phyloP scores from a whole-genome alignment of 139 green algal genomes.

The Tetradesmus lagerheimii region DNA sequence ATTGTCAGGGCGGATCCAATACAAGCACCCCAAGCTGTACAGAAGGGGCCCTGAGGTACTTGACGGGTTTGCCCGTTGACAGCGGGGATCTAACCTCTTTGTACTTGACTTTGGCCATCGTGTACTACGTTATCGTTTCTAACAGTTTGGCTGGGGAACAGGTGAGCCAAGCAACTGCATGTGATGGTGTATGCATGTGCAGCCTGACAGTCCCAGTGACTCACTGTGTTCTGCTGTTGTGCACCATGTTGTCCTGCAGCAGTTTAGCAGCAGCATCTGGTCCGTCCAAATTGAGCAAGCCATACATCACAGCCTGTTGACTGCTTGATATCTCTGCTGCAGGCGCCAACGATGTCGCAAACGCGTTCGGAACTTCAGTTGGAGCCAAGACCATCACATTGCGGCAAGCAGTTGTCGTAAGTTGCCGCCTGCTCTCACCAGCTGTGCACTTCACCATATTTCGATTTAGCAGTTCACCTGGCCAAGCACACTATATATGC shows the following conservation, averaged over 20 bases:
- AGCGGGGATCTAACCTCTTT: neutral
- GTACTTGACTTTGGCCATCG: conserved; percentile 1
- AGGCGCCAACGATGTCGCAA: conserved; percentile 56
- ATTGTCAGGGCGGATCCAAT: no score
- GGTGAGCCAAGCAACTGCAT: neutral
- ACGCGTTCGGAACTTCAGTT: conserved; percentile 60
- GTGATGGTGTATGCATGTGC: neutral
- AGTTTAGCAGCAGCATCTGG: neutral
- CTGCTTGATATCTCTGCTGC: neutral
- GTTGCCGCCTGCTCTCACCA: neutral
- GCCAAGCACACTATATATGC: no score
- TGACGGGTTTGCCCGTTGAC: neutral
- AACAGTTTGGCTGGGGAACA: neutral
- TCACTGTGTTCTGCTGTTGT: neutral
- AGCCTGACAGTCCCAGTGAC: neutral
- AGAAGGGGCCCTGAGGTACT: neutral
- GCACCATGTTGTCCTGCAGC: neutral
- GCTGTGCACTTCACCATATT: no score
- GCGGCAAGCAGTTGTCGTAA: conserved; percentile 52
- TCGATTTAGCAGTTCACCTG: no score
- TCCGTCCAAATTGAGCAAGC: no score
- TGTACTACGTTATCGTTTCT: neutral
- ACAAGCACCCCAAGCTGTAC: no score
- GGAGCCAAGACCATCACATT: conserved; percentile 66
- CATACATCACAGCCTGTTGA: neutral